These are phyloP conservation scores for Diplocarpon rosae DNA, from an alignment of 2,329 filamentous ascomycete genomes.

Conservation along the genomic window DNA sequence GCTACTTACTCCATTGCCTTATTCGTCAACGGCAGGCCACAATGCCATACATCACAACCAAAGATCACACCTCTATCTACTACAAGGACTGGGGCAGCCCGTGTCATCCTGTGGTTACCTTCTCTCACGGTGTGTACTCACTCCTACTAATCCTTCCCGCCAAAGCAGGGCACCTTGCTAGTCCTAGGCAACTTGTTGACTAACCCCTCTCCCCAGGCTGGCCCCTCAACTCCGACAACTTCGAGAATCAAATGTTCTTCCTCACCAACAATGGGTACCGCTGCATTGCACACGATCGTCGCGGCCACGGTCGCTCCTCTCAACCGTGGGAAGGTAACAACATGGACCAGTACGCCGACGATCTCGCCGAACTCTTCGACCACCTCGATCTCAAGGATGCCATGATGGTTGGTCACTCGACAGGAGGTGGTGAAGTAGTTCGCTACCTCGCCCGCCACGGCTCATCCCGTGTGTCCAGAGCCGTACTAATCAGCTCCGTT, in stretches of 20 bases:
- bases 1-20: background rate
- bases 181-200: background rate
- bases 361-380: constrained; percentile 29
- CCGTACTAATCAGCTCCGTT: constrained; percentile 30
- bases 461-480: constrained; percentile 29
- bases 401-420: constrained; percentile 31
- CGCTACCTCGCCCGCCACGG: constrained; percentile 29
- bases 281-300: constrained; percentile 29
- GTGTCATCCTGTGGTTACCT: constrained; percentile 26
- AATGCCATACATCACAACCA: constrained; percentile 29
- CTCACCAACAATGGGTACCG: constrained; percentile 30
- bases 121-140: constrained; percentile 26
- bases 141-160: background rate
- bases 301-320: constrained; percentile 31
- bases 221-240: constrained; percentile 32
- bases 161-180: no score
- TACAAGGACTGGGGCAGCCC: constrained; percentile 35
- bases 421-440: constrained; percentile 33
- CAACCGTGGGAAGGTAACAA: constrained; percentile 32
- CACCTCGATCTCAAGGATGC: constrained; percentile 28
- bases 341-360: constrained; percentile 32
- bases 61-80: constrained; percentile 30
- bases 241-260: constrained; percentile 31
- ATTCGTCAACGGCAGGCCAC: background rate
- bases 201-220: constrained; percentile 17